Evolutionary conservation across 2,329 filamentous ascomycete species (phyloP).

Genomic region (Exophiala viscosa): DNA sequence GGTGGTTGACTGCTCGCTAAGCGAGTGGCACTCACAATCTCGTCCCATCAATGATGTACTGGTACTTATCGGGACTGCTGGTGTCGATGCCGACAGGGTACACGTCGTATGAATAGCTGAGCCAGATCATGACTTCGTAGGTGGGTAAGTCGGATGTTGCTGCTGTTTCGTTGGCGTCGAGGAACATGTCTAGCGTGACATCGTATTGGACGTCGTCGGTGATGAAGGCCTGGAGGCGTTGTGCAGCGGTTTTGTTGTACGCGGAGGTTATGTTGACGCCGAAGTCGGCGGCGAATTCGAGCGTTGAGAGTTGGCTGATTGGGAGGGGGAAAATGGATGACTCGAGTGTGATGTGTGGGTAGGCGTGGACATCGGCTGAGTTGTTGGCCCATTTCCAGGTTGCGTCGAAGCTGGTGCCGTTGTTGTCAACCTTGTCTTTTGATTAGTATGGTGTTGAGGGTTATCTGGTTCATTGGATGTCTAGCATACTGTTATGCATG

Average conservation of each 20-base stretch:
- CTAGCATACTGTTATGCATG: background rate
- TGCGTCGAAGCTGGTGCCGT: conserved; percentile 10
- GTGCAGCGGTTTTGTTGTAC: background rate
- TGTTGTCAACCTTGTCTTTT: conserved; percentile 2
- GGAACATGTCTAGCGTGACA: conserved; percentile 10
- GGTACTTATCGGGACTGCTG: conserved; percentile 6
- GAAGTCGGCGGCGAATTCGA: conserved; percentile 1
- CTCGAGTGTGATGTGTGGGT: conserved; percentile 12
- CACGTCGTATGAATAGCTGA: conserved; percentile 2
- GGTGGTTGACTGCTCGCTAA: too few species aligned
- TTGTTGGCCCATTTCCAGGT: conserved; percentile 9
- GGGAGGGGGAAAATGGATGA: conserved; percentile 2
- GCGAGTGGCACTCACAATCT: conserved; percentile 9
- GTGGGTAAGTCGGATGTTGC: background rate
- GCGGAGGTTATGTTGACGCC: conserved; percentile 4
- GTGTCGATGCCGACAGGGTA: conserved; percentile 8
- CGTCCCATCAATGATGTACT: conserved; percentile 6
- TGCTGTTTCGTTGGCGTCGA: background rate
- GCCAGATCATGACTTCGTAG: conserved; percentile 14
- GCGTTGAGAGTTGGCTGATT: background rate
- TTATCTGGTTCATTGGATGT: too few species aligned
- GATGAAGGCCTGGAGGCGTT: background rate
- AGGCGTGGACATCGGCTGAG: conserved; percentile 6
- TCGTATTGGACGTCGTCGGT: conserved; percentile 7
- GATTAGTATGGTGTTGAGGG: too few species aligned